Conservation (phyloP, 768 basidiomycete genomes). For the Neoboletus subvelutipes region DNA sequence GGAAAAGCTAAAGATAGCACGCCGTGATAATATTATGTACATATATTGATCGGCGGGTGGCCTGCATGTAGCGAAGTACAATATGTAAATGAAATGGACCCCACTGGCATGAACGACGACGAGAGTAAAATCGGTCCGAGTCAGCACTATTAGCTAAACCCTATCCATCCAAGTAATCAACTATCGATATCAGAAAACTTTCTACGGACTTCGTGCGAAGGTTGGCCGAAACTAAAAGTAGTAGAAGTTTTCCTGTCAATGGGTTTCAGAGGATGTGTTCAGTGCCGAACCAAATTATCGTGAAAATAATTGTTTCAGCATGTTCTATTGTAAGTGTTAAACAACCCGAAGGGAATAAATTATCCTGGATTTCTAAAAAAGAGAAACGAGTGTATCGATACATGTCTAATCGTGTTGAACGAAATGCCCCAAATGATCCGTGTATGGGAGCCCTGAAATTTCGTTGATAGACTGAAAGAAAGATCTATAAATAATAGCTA, state of each 20-base stretch:
- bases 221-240: background rate
- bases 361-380: background rate
- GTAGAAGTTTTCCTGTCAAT: too few species aligned
- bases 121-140: background rate
- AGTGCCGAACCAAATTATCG: background rate
- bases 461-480: background rate
- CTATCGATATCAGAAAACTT: background rate
- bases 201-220: background rate
- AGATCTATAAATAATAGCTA: background rate
- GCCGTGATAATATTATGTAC: background rate
- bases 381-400: background rate
- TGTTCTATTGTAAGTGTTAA: background rate
- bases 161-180: background rate
- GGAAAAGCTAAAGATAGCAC: background rate
- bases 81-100: background rate
- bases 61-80: background rate
- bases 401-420: conserved; percentile 2
- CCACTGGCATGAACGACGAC: background rate
- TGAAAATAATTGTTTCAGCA: background rate
- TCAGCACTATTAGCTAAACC: background rate
- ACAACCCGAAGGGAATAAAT: background rate
- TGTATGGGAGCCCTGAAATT: background rate
- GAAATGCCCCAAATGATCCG: background rate
- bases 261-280: background rate
- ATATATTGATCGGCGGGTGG: background rate